Conservation (phyloP, 305 asterid genomes). For the Euphrasia arctica region DNA sequence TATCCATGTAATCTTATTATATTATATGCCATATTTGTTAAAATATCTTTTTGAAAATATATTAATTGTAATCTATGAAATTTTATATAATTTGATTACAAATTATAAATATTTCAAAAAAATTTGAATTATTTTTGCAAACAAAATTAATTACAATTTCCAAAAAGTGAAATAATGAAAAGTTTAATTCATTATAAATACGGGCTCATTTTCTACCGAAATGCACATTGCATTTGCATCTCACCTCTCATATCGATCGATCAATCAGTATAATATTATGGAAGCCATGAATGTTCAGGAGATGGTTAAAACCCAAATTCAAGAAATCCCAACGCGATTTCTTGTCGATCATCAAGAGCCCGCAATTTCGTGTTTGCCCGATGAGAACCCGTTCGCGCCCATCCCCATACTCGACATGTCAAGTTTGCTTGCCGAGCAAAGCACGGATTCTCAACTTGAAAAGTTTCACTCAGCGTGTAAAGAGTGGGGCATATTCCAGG, state of each 20-base stretch:
- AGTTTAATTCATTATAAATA: background rate
- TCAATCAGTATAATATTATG: conserved; percentile 8
- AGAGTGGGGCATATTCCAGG: conserved; percentile 81
- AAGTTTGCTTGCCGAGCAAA: conserved; percentile 26
- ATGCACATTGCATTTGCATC: background rate
- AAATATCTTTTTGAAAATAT: too few relatives aligned
- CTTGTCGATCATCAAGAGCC: conserved; percentile 34
- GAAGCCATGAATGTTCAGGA: conserved; percentile 34
- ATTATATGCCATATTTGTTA: too few relatives aligned
- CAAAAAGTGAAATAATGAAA: too few relatives aligned
- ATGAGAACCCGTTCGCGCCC: background rate
- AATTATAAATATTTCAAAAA: too few relatives aligned
- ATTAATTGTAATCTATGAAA: too few relatives aligned
- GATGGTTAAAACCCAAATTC: conserved; percentile 30
- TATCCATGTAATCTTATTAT: too few relatives aligned
- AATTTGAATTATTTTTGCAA: too few relatives aligned
- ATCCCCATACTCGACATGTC: conserved; percentile 50
- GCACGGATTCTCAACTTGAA: conserved; percentile 29
- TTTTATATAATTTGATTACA: too few relatives aligned
- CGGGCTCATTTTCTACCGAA: background rate
- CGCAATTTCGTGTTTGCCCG: background rate
- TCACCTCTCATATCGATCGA: background rate
- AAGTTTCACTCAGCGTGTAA: conserved; percentile 44
- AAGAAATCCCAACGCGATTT: conserved; percentile 32
- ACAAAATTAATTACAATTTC: too few relatives aligned